phyloP scores from a whole-genome alignment of 306 rosid species.

The Lathyrus tuberosus region DNA sequence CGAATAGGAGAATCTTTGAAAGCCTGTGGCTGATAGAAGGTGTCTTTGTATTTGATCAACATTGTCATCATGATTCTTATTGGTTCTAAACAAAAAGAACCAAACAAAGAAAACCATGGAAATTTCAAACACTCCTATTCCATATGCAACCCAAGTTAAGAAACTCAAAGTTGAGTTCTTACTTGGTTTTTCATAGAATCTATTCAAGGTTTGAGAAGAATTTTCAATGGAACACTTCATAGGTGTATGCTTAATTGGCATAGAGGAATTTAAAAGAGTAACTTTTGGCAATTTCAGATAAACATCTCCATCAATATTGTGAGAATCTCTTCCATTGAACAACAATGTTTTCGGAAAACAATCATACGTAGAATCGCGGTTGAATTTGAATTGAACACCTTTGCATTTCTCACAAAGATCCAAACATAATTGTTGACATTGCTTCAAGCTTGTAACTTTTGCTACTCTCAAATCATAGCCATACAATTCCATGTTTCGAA shows the following conservation, averaged over 20 bases:
- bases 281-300: conserved; percentile 49
- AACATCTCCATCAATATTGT: conserved; percentile 37
- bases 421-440: conserved; percentile 52
- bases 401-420: conserved; percentile 44
- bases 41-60: conserved; percentile 31
- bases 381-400: conserved; percentile 51
- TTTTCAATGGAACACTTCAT: conserved; percentile 36
- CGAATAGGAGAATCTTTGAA: conserved; percentile 49
- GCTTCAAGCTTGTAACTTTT: conserved; percentile 37
- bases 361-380: neutral
- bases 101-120: conserved; percentile 40
- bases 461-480: conserved; percentile 48
- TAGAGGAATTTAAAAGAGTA: neutral
- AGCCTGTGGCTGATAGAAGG: conserved; percentile 49
- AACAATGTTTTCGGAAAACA: conserved; percentile 55
- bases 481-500: conserved; percentile 45
- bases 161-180: conserved; percentile 43
- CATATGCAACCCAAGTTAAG: conserved; percentile 50
- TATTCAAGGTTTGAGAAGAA: conserved; percentile 18
- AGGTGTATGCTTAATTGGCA: neutral
- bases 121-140: conserved; percentile 38
- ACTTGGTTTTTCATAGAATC: conserved; percentile 23
- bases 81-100: conserved; percentile 49
- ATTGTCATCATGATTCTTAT: neutral
- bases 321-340: conserved; percentile 46